Evolutionary conservation across 2,329 filamentous ascomycete genomes (phyloP), one percentile per base, ranked within the genome.

Genomic region (Colletotrichum brevisporum): DNA sequence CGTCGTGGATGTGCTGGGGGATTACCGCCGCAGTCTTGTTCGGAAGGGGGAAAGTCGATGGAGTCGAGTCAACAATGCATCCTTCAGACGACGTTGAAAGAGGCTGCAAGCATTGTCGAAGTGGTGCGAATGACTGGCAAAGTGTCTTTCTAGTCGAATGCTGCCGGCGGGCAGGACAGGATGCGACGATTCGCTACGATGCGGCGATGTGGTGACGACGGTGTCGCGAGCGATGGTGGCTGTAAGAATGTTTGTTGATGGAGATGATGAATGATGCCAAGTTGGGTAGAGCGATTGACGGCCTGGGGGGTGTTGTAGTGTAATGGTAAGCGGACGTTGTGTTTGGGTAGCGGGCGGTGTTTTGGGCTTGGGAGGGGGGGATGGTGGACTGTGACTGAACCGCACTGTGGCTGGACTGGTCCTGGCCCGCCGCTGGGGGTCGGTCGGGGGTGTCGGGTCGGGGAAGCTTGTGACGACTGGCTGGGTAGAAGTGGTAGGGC

Each of bases 41-140:
- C 50, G 41, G 45, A 36, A 36, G 66, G n/a, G n/a, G 54, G 27
- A 15, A 36, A 26, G 15, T 43, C 31, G 51, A 47, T 47, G 45
- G 21, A 36, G 63, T 53, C 36, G 18, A 69, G 51, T 69, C 67
- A 67, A 69, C 62, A 69, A 67, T 55, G 63, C 67, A 69, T 67
- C 62, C 63, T 67, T 69, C 55, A 69, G 56, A 52, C 52, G 51
- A 61, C 15, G 45, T 54, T 18, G 62, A 24, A 24, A 39, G 13
- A 8, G 41, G 55, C 18, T 60, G 56, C 31, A 31, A 48, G 55
- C 67, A 69, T 69, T 67, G 67, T 67, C 45, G 13, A 31, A 18
- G 27, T 41, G 6, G 36, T 52, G 48, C 31, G 18, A 47, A n/a
- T 52, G 10, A 6, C 24, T 21, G 12, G 39, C 36, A 45, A 56